phyloP scores from a whole-genome alignment of 129 eudicot species.

The Tagetes patula region DNA sequence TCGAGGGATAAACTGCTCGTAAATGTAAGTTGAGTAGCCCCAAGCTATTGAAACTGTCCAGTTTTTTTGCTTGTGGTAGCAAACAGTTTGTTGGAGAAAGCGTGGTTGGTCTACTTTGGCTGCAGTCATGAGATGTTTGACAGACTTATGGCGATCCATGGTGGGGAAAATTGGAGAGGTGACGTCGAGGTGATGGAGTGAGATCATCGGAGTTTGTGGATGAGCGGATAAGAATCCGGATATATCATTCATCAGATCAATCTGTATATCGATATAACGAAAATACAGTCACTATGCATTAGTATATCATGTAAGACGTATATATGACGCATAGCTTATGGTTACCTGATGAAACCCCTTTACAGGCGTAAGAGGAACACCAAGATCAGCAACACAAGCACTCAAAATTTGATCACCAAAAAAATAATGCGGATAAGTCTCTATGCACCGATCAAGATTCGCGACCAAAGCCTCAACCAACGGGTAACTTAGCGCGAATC shows the following conservation, averaged over 20 bases:
- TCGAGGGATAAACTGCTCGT: slow-evolving; percentile 38
- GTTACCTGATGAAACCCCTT: slow-evolving; percentile 54
- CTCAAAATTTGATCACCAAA: slow-evolving; percentile 41
- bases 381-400: slow-evolving; percentile 51
- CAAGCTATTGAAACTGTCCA: slow-evolving; percentile 42
- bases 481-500: slow-evolving; percentile 49
- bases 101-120: slow-evolving; percentile 42
- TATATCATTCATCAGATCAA: slow-evolving; percentile 42
- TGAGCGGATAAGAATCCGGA: slow-evolving; percentile 46
- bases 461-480: slow-evolving; percentile 36
- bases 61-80: slow-evolving; percentile 34
- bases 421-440: slow-evolving; percentile 22
- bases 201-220: slow-evolving; percentile 41
- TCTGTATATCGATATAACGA: slow-evolving; percentile 2
- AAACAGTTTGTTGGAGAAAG: slow-evolving; percentile 43
- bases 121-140: slow-evolving; percentile 34
- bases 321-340: not conserved
- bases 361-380: slow-evolving; percentile 45
- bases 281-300: too few species aligned
- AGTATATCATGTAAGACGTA: not conserved
- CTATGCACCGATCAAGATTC: slow-evolving; percentile 41
- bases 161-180: slow-evolving; percentile 38
- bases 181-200: slow-evolving; percentile 45
- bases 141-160: slow-evolving; percentile 33
- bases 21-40: slow-evolving; percentile 46